Conservation (phyloP, 164 flowering plant genomes). For the Annona squamosa region DNA sequence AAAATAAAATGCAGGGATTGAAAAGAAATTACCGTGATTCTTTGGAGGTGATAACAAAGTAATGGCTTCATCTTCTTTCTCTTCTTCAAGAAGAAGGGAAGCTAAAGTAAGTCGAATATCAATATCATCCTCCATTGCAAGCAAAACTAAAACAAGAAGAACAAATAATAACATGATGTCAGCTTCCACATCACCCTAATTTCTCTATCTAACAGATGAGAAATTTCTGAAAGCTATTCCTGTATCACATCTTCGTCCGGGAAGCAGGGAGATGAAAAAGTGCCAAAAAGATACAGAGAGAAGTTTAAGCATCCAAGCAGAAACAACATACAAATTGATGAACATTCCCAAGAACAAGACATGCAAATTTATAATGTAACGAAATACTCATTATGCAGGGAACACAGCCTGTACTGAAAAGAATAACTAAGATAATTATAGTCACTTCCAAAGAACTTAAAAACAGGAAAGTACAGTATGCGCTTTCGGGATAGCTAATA, state of each 20-base stretch:
- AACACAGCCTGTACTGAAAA: not conserved
- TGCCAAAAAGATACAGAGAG: too few species aligned
- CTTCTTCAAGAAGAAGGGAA: conserved; percentile 58
- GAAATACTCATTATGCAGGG: too few species aligned
- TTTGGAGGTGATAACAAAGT: conserved; percentile 57
- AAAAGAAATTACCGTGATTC: conserved; percentile 27
- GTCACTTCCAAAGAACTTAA: not conserved
- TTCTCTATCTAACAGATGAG: too few species aligned
- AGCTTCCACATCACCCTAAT: not conserved
- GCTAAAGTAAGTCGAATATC: conserved; percentile 60
- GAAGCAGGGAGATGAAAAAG: too few species aligned
- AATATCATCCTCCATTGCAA: conserved; percentile 30
- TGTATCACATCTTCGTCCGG: too few species aligned
- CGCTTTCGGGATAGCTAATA: not conserved
- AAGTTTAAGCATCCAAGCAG: too few species aligned
- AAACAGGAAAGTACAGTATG: not conserved
- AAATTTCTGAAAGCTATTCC: too few species aligned
- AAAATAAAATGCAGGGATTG: not conserved
- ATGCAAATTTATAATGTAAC: too few species aligned
- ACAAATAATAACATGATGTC: not conserved
- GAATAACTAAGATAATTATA: not conserved
- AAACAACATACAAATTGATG: too few species aligned
- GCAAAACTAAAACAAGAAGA: conserved; percentile 30
- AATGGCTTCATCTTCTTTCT: conserved; percentile 64
- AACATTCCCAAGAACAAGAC: too few species aligned